These are phyloP conservation scores for Fusarium graminum DNA, from an alignment of 2,329 filamentous ascomycete species.

Conservation along the genomic window DNA sequence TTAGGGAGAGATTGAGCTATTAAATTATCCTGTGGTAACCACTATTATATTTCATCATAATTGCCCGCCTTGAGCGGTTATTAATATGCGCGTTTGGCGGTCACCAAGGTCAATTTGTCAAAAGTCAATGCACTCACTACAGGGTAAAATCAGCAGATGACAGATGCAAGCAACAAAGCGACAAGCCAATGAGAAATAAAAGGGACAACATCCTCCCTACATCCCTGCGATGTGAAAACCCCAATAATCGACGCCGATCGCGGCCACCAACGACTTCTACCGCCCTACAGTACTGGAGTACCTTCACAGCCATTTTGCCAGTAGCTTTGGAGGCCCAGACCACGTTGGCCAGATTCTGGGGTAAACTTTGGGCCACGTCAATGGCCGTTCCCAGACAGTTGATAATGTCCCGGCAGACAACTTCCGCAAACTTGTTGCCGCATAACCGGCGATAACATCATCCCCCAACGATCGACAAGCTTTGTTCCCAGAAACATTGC, in stretches of 20 bases:
- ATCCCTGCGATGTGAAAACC: background rate
- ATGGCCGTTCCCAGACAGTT: background rate
- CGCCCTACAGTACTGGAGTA: slow-evolving; percentile 3
- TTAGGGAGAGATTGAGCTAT: too few species aligned
- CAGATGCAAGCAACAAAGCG: background rate
- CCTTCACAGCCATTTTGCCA: background rate
- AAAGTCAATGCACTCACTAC: background rate
- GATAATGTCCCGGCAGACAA: background rate
- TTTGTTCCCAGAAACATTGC: background rate
- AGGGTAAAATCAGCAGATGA: background rate
- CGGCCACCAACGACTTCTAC: slow-evolving; percentile 5
- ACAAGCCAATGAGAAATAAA: background rate
- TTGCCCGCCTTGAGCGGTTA: background rate
- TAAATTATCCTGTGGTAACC: too few species aligned
- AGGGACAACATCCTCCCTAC: background rate
- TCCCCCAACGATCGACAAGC: background rate
- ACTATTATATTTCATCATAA: too few species aligned
- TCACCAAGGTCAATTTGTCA: background rate
- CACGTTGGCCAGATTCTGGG: slow-evolving; percentile 13
- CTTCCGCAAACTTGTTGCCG: background rate
- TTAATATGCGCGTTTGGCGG: background rate
- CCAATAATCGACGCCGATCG: slow-evolving; percentile 15
- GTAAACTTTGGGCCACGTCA: background rate
- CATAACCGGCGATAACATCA: slow-evolving; percentile 12
- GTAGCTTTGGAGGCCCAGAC: background rate